Evolutionary conservation across 371 early-diverging fungal genomes (phyloP), one percentile per base, ranked within the genome.

Genomic region (Mycotypha africana): DNA sequence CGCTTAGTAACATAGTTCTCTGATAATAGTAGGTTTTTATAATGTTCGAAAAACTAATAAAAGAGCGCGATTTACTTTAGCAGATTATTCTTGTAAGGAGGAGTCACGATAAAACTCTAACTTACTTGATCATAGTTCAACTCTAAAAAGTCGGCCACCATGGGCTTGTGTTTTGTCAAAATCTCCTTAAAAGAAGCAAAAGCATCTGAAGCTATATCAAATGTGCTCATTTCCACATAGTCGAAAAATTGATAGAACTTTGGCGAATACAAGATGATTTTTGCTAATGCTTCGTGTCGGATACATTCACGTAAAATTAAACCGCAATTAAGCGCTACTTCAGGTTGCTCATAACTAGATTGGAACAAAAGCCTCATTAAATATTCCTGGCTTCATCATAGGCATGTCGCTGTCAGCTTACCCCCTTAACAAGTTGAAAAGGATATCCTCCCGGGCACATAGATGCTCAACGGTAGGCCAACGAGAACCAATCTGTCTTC

Each of bases 151-250:
- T 86, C 83, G 26, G 93, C 88, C 1, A 95, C 95, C 57, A 93
- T 67, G 15, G 79, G 67, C 62, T 95, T 97, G 70, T 96, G 96
- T 52, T 87, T 85, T 34, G 95, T 94, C 54, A 98, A 65, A n/a
- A 93, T 77, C 61, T 98, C 98, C 72, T 93, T 94, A 70, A 97
- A 97, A 21, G 94, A 95, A 20, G 93, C 94, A 68, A 97, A 98
- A 0, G 98, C 97, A 65, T 98, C 98, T 21, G 90, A 90, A 8
- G 97, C 94, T 38, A 95, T 89, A 73, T 98, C 98, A 79, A 97
- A 98, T 1, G 95, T 97, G 47, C 89, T 84, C 63, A 89, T 81
- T 67, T 97, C 95, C 12, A 96, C 96, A 62, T 94, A 98, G 14
- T 78, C 77, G 56, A 97, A 96, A 45, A 97, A 93, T 51, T 82